phyloP scores from a whole-genome alignment of 192 early-diverging fungal species.

The Entomortierella parvispora region DNA sequence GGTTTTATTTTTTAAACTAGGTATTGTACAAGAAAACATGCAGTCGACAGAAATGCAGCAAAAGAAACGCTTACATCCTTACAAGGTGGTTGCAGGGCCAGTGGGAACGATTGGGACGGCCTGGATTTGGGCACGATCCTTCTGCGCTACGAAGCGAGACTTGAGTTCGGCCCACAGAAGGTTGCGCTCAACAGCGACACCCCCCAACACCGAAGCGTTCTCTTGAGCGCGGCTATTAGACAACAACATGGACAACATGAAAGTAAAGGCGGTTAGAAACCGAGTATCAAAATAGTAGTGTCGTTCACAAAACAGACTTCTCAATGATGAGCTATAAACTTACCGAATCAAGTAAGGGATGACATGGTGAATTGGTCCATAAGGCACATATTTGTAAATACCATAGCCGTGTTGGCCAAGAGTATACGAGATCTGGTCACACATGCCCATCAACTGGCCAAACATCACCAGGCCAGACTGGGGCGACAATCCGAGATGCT shows the following conservation, averaged over 20 bases:
- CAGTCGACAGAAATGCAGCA: too few relatives aligned
- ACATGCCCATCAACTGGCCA: constrained; percentile 94
- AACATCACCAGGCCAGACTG: constrained; percentile 78
- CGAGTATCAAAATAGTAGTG: background rate
- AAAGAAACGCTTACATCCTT: background rate
- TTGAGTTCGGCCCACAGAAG: constrained; percentile 68
- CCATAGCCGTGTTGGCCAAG: constrained; percentile 78
- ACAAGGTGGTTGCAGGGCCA: constrained; percentile 16
- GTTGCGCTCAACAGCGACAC: constrained; percentile 65
- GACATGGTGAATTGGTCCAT: constrained; percentile 89
- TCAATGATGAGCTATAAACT: background rate
- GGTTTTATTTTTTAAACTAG: too few relatives aligned
- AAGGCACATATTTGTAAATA: constrained; percentile 93
- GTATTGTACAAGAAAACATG: too few relatives aligned
- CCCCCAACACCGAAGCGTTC: constrained; percentile 85
- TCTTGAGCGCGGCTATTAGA: constrained; percentile 80
- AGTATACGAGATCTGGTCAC: constrained; percentile 87
- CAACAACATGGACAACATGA: background rate
- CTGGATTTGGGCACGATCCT: constrained; percentile 24
- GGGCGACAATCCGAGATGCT: constrained; percentile 61
- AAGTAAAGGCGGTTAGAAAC: background rate
- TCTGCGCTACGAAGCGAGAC: constrained; percentile 30
- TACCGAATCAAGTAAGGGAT: constrained; percentile 91
- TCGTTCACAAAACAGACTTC: background rate
- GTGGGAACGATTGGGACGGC: constrained; percentile 14